Conservation (phyloP, 2,329 filamentous ascomycete genomes). For the Ploettnerulaceae sp. region DNA sequence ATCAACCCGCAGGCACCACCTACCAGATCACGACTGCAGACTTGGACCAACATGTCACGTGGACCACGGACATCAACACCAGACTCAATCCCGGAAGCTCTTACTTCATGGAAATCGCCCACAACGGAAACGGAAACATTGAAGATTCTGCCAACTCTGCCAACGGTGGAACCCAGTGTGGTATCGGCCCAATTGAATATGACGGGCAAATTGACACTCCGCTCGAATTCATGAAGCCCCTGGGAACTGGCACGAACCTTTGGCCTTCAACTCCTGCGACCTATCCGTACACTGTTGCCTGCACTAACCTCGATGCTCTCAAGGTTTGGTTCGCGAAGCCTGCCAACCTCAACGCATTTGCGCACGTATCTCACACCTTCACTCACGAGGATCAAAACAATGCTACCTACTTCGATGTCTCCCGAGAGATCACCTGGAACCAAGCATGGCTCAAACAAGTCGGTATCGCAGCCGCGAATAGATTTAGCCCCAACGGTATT, state of each 20-base stretch:
- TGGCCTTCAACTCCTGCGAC: constrained; percentile 39
- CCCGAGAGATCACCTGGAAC: constrained; percentile 56
- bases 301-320: constrained; percentile 46
- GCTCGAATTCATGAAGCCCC: constrained; percentile 42
- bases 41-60: constrained; percentile 42
- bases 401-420: constrained; percentile 52
- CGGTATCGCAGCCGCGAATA: constrained; percentile 42
- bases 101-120: constrained; percentile 49
- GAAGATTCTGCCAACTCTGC: constrained; percentile 25
- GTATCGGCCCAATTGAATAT: constrained; percentile 40
- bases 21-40: constrained; percentile 48
- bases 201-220: constrained; percentile 41
- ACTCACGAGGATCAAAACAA: constrained; percentile 55
- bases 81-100: constrained; percentile 47
- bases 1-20: constrained; percentile 41
- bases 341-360: constrained; percentile 48
- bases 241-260: constrained; percentile 45
- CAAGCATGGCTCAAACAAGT: constrained; percentile 52
- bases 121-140: constrained; percentile 52
- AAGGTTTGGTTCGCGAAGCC: constrained; percentile 49
- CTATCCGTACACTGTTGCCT: constrained; percentile 34
- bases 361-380: constrained; percentile 59
- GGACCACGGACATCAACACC: constrained; percentile 39
- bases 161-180: constrained; percentile 18
- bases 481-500: constrained; percentile 50